Base-by-base conservation (phyloP, 2,329 filamentous ascomycete genomes). In the Fusarium chaquense region DNA sequence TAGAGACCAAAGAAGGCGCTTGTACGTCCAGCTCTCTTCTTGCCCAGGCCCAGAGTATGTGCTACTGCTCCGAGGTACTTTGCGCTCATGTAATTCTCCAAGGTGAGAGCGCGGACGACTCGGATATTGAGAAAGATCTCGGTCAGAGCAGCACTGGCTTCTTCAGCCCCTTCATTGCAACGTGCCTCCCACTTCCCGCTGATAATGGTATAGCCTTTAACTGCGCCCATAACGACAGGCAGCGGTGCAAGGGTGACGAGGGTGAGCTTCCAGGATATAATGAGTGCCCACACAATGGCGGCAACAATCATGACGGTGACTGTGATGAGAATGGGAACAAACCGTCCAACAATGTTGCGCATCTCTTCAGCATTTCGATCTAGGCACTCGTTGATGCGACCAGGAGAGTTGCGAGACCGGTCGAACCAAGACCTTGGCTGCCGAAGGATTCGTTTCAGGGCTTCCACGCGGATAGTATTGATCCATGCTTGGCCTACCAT, bases 321-420 rank as follows among this genome's bases (percentile, higher is more conserved):
- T 12, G 91, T 87, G 16, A 94, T 83, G 1, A 91, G 78, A 55
- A 91, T 88, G 2, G 91, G 91, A 1, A 90, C 84, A 74, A 97
- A 97, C 2, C 91, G 87, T 3, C 92, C 91, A 0, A 97, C 84
- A 0, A 98, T 82, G 71, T 93, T 94, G 11, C 92, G 87, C 87
- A 96, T 94, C 76, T 97, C 93, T 76, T 98, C 94, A 0, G 91
- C 92, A 73, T 93, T 92, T 18, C 91, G 87, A 73, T 97, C 93
- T 0, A 98, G 85, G 45, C 87, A 91, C 64, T 93, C 89, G 1
- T 85, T 89, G 43, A 98, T 84, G 3, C 85, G 83, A 1, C 84
- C 83, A 0, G 91, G 82, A 0, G 86, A 87, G 77, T 96, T 92
- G 35, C 84, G 83, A 3, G 90, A 84, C 51, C 85, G 82, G 67